Base-by-base conservation (phyloP, 2,329 filamentous ascomycete species). In the Pseudogymnoascus sp. region DNA sequence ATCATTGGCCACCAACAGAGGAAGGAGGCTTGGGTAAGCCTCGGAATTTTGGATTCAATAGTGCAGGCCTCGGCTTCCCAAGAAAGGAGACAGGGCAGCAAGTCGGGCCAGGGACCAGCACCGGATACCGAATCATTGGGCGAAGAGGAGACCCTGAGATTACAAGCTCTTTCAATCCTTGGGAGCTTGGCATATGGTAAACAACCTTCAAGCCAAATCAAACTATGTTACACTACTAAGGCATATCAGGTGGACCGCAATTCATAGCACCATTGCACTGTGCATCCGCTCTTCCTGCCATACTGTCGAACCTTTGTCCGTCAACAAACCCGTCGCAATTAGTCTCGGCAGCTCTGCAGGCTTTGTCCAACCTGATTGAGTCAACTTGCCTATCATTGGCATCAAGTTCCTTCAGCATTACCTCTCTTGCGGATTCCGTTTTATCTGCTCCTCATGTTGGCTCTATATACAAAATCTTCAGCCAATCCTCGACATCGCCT, bases 1-100 rank as follows among this genome's bases (percentile, higher is more conserved):
- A 83, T 96, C 58, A 86, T 96, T 64, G 94, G 94, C 23, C 91
- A 97, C 74, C 82, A 89, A 35, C 87, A 93, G 74, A 87, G 88
- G 73, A 99, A 99, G 76, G 88, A 93, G 75, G 76, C 84, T 63
- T 92, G 88, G 79, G 81, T 97, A 41, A 80, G 79, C 63, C 77
- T 84, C 62, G 92, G 92, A 16, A 79, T 90, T 29, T 75, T 94
- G 55, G 81, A 84, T 61, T 81, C 83, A 35, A 77, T 90, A 59
- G 78, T 84, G 29, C 77, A 79, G 37, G 74, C 74, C 62, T 29
- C 58, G 19, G 70, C 68, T 60, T 70, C 72, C 71, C 14, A 71
- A 72, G 49, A 70, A 74, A 63, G 23, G 68, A 76, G 77, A 74
- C 72, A 78, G 63, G 74, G 80, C 75, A 73, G 77, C 69, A 75